Percentiles rank a stretch among this genome's conserved stretches.
phyloP scores from a whole-genome alignment of 208 protist species.

The Acanthamoeba triangularis region DNA sequence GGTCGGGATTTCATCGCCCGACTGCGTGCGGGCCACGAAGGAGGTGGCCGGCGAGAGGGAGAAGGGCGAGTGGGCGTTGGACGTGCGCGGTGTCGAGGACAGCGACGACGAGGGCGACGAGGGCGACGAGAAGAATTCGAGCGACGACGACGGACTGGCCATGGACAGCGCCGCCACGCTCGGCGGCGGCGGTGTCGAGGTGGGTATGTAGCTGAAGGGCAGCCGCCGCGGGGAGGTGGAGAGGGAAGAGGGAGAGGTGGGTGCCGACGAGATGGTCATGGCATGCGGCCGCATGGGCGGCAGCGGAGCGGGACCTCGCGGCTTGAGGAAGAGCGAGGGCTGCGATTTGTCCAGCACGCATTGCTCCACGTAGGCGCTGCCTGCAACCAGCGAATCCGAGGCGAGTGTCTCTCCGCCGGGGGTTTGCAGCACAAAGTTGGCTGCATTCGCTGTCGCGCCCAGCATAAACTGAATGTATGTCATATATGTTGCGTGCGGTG shows the following conservation, averaged over 20 bases:
- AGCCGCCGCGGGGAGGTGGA: background rate
- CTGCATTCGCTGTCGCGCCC: background rate
- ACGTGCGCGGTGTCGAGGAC: background rate
- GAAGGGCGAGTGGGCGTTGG: background rate
- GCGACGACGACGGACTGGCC: background rate
- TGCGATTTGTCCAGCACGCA: background rate
- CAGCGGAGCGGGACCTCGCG: background rate
- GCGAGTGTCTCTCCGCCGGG: background rate
- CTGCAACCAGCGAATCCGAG: background rate
- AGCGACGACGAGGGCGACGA: background rate
- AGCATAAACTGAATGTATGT: too few relatives aligned
- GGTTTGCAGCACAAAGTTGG: background rate
- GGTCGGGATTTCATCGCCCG: background rate
- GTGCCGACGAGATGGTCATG: background rate
- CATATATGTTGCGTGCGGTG: too few relatives aligned
- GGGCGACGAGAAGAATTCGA: background rate
- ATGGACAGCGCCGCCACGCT: background rate
- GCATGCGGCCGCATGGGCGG: background rate
- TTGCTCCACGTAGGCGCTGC: background rate
- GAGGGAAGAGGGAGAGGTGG: background rate
- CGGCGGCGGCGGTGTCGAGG: background rate
- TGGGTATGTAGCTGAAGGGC: background rate
- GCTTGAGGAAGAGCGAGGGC: background rate
- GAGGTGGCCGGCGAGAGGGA: background rate
- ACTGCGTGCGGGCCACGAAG: background rate